These are phyloP conservation scores for Colletotrichum sp. DNA, from an alignment of 2,329 filamentous ascomycete genomes.

Conservation along the genomic window DNA sequence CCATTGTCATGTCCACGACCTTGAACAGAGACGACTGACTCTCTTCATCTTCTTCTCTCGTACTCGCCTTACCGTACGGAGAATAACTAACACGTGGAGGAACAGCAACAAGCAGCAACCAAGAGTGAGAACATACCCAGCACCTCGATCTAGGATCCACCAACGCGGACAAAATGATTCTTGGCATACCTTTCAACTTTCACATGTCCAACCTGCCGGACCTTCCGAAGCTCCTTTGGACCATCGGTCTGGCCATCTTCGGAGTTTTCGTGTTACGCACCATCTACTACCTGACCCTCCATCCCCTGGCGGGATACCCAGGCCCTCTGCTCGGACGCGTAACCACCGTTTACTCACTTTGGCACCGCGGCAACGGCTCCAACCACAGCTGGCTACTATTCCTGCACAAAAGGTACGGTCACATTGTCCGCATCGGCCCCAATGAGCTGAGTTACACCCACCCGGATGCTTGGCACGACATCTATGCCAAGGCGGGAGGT, in stretches of 20 bases:
- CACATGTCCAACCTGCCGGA: neutral
- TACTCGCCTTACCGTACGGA: neutral
- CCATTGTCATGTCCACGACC: neutral
- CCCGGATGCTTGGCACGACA: slow-evolving; percentile 22
- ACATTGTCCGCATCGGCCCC: slow-evolving; percentile 19
- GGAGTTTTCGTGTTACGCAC: slow-evolving; percentile 1
- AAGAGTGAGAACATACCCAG: neutral
- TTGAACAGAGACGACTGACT: neutral
- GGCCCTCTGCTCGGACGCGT: slow-evolving; percentile 11
- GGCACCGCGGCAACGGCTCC: slow-evolving; percentile 15
- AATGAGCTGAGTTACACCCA: slow-evolving; percentile 23
- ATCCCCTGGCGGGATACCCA: slow-evolving; percentile 15
- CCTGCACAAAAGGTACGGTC: slow-evolving; percentile 28
- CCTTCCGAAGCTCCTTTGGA: neutral
- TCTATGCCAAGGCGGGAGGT: slow-evolving; percentile 17
- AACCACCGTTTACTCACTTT: slow-evolving; percentile 1
- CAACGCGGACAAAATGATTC: neutral
- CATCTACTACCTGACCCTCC: slow-evolving; percentile 15
- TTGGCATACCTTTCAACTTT: neutral
- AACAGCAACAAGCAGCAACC: neutral
- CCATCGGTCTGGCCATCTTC: neutral
- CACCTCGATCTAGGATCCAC: neutral
- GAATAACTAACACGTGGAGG: neutral
- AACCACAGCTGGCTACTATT: slow-evolving; percentile 14
- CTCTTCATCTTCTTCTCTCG: neutral